phyloP scores from a whole-genome alignment of 129 eudicot species.

The Mikania micrantha region DNA sequence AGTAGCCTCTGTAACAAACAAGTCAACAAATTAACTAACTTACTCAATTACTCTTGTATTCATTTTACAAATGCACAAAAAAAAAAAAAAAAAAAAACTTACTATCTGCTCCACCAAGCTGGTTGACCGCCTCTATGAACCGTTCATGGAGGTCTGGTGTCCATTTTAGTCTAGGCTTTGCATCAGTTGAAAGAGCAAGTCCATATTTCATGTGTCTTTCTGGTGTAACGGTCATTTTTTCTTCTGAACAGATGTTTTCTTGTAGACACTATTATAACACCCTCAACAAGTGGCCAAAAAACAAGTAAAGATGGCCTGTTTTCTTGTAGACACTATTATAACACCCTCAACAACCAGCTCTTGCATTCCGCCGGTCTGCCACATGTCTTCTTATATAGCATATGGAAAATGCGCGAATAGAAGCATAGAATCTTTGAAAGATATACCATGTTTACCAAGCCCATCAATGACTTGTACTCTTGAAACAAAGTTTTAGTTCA shows the following conservation, averaged over 20 bases:
- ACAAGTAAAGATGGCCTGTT: background rate
- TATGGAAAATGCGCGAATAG: constrained; percentile 19
- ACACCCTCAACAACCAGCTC: no score
- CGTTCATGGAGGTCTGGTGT: constrained; percentile 87
- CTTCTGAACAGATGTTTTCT: constrained; percentile 41
- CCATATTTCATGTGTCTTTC: constrained; percentile 75
- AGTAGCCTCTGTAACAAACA: constrained; percentile 73
- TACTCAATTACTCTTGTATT: background rate
- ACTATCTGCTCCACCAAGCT: constrained; percentile 98
- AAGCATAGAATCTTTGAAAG: constrained; percentile 55
- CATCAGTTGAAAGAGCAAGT: constrained; percentile 90
- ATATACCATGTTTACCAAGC: constrained; percentile 31
- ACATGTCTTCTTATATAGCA: constrained; percentile 40
- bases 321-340: no score
- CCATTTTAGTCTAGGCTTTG: constrained; percentile 98
- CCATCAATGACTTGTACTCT: constrained; percentile 45
- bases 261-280: constrained; percentile 50
- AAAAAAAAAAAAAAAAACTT: constrained; percentile 15
- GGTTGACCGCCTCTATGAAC: constrained; percentile 88
- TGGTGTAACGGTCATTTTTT: constrained; percentile 46
- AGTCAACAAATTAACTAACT: constrained; percentile 8
- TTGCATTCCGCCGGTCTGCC: constrained; percentile 26
- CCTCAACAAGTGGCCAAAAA: constrained; percentile 21
- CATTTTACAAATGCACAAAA: background rate
- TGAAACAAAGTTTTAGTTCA: constrained; percentile 28